Evolutionary conservation across 2,329 filamentous ascomycete species (phyloP), one percentile per base, ranked within the genome.

Genomic region (Diaporthe batatas): DNA sequence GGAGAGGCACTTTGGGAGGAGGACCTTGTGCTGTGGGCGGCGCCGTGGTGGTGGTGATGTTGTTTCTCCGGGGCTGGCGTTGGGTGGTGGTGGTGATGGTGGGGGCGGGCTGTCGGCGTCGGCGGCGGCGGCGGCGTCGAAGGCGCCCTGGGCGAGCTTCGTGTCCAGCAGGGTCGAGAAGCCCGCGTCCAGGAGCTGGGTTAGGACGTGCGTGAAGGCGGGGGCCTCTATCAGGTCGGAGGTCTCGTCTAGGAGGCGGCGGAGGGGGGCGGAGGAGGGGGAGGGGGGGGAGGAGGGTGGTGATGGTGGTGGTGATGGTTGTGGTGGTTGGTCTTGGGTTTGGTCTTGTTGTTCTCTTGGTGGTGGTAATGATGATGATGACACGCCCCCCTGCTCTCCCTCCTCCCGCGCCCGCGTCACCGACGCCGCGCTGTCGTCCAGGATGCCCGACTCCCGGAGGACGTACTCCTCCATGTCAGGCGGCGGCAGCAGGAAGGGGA

Each of bases 141-240:
- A 98, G 14, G 94, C 92, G 75, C 94, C 91, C 4, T 89, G 87
- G 6, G 93, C 91, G 70, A 98, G 89, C 82, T 96, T 96, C 78
- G 90, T 88, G 79, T 98, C 93, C 34, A 98, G 89, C 21, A 99
- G 88, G 32, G 92, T 90, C 3, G 93, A 93, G 84, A 98, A 99
- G 70, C 92, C 93, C 58, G 94, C 89, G 81, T 98, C 95, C 73
- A 98, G 92, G 71, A 98, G 89, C 72, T 94, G 91, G 2, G 93
- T 94, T 57, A 98, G 88, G 47, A 99, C 95, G 78, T 95, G 92
- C 0, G 92, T 90, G 83, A 98, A 98, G 47, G 94, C 90, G 0
- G 96, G 96, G 1, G 96, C 98, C 80, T 99, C 96, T 79, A 98
- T 92, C 32, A 99, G 89, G 80, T 99, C 96, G 51, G 96, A 94